Conservation (phyloP, 495 filamentous ascomycete species). For the Penicillium salamii region DNA sequence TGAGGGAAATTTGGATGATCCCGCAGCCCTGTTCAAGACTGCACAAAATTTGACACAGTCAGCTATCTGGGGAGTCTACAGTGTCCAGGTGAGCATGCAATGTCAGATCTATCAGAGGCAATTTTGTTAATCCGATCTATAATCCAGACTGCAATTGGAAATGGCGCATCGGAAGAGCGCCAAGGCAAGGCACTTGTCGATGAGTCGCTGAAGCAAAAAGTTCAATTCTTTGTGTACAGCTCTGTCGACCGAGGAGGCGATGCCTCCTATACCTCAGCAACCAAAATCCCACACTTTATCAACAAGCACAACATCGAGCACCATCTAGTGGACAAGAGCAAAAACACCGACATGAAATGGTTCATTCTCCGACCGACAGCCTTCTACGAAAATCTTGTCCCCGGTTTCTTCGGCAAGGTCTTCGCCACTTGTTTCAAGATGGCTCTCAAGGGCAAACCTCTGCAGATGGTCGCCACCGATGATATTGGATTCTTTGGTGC, state of each 20-base stretch:
- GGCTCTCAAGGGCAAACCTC: constrained; percentile 43
- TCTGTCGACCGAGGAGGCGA: constrained; percentile 68
- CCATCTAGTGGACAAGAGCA: constrained; percentile 51
- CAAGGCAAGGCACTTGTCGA: constrained; percentile 64
- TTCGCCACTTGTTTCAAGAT: constrained; percentile 53
- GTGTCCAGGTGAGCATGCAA: constrained; percentile 37
- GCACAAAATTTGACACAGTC: constrained; percentile 38
- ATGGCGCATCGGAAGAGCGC: constrained; percentile 50
- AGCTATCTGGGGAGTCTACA: constrained; percentile 53
- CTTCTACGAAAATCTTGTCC: constrained; percentile 65
- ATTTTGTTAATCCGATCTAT: no score
- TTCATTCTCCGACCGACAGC: constrained; percentile 59
- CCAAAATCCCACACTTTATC: constrained; percentile 60
- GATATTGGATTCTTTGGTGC: constrained; percentile 68
- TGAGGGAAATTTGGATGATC: constrained; percentile 54
- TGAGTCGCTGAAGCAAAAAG: constrained; percentile 52
- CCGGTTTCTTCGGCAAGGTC: constrained; percentile 56
- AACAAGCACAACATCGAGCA: constrained; percentile 64
- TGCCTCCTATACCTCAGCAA: constrained; percentile 49
- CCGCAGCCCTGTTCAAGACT: constrained; percentile 49
- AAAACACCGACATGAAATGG: constrained; percentile 50
- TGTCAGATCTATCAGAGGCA: background rate
- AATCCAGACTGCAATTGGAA: constrained; percentile 40
- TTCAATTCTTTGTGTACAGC: constrained; percentile 63
- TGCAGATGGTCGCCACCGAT: constrained; percentile 55